Evolutionary conservation across 1,139 yeast species (phyloP).

Genomic region (Scheffersomyces insectosa): DNA sequence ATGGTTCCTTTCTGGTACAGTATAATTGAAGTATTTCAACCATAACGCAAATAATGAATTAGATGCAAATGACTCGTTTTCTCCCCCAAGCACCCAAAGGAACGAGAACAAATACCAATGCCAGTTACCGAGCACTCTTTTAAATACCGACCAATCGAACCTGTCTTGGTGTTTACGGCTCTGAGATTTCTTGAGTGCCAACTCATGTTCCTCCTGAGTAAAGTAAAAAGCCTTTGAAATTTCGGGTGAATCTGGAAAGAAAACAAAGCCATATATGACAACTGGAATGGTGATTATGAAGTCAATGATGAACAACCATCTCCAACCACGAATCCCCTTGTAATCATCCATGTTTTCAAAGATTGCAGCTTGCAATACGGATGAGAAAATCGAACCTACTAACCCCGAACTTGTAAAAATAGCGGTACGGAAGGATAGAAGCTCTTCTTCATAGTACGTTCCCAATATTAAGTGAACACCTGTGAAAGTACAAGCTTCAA

Average conservation of each 20-base stretch:
- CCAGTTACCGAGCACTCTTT: conserved; percentile 55
- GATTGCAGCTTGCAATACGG: conserved; percentile 38
- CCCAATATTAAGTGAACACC: conserved; percentile 57
- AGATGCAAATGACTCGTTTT: conserved; percentile 54
- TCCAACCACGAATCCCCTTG: conserved; percentile 37
- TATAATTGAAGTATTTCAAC: conserved; percentile 43
- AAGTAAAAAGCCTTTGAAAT: conserved; percentile 36
- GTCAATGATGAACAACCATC: conserved; percentile 42
- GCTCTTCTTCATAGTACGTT: conserved; percentile 52
- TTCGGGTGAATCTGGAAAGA: conserved; percentile 62
- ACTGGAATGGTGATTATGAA: conserved; percentile 46
- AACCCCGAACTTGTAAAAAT: conserved; percentile 55
- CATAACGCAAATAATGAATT: conserved; percentile 56
- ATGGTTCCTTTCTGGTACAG: conserved; percentile 50
- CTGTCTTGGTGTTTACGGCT: conserved; percentile 31
- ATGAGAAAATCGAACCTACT: conserved; percentile 49
- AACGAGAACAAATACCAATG: conserved; percentile 58
- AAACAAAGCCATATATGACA: conserved; percentile 52
- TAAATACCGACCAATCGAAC: conserved; percentile 44
- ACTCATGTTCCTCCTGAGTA: conserved; percentile 34
- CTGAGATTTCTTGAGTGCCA: conserved; percentile 25
- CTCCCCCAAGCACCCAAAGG: conserved; percentile 62
- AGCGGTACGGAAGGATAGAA: conserved; percentile 50
- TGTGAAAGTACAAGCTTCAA: conserved; percentile 55
- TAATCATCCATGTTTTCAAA: conserved; percentile 30